These are phyloP conservation scores for Rickenella mellea DNA, from an alignment of 768 basidiomycete species.

Conservation along the genomic window DNA sequence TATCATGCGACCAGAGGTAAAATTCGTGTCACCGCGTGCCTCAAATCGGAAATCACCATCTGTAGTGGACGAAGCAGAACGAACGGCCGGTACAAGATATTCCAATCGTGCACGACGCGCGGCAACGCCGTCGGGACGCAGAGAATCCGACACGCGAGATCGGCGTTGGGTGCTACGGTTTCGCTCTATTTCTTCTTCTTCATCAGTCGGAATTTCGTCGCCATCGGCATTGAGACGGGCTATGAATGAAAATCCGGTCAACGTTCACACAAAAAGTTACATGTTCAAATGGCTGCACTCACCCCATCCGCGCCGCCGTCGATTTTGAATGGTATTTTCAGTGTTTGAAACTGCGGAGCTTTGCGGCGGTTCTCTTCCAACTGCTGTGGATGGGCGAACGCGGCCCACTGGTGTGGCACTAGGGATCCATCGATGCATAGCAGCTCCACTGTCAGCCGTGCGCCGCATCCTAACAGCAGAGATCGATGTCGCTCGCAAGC, in stretches of 20 bases:
- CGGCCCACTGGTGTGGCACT: too few relatives aligned
- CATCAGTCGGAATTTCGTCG: conserved; percentile 52
- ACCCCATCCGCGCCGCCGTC: conserved; percentile 21
- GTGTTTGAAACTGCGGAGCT: too few relatives aligned
- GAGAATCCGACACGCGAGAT: conserved; percentile 18
- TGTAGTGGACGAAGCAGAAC: too few relatives aligned
- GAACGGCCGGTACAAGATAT: neutral
- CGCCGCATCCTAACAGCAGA: neutral
- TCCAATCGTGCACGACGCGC: neutral
- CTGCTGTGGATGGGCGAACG: too few relatives aligned
- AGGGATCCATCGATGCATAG: neutral
- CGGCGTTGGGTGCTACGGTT: conserved; percentile 27
- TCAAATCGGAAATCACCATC: too few relatives aligned
- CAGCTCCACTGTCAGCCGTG: neutral
- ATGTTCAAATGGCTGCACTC: conserved; percentile 6
- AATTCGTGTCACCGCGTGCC: too few relatives aligned
- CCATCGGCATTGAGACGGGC: conserved; percentile 41
- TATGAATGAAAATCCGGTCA: conserved; percentile 5
- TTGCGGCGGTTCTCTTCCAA: too few relatives aligned
- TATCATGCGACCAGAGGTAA: too few relatives aligned
- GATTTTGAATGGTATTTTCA: too few relatives aligned
- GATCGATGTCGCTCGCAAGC: neutral
- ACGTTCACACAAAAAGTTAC: neutral
- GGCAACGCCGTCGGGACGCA: neutral
- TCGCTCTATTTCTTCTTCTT: conserved; percentile 53